Evolutionary conservation across 164 flowering plant species (phyloP).

Genomic region (Akebia trifoliata): DNA sequence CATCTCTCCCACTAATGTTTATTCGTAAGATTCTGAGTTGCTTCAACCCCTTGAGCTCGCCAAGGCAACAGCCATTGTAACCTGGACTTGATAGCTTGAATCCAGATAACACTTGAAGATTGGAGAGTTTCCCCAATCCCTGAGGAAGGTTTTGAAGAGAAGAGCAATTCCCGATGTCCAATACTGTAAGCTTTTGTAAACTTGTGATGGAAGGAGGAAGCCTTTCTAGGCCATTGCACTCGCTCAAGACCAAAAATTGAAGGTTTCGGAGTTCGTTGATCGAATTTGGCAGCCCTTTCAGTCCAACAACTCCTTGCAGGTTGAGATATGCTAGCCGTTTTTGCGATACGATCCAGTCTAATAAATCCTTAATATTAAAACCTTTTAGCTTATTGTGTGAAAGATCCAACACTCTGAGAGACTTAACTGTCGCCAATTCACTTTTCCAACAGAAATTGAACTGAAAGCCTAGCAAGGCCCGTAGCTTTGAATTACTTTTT

Average conservation of each 20-base stretch:
- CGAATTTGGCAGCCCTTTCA: slow-evolving; percentile 6
- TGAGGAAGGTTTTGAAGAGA: slow-evolving; percentile 4
- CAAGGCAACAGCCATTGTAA: not conserved
- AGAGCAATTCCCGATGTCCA: slow-evolving; percentile 5
- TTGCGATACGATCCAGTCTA: slow-evolving; percentile 13
- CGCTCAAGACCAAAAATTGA: slow-evolving; percentile 7
- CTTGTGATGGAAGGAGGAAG: slow-evolving; percentile 3
- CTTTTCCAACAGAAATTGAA: slow-evolving; percentile 9
- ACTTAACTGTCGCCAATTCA: slow-evolving; percentile 21
- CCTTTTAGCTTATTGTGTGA: slow-evolving; percentile 2
- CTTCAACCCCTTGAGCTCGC: slow-evolving; percentile 4
- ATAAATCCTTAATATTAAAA: slow-evolving; percentile 4
- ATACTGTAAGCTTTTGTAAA: slow-evolving; percentile 1
- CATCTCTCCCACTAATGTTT: not conserved
- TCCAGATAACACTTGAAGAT: slow-evolving; percentile 17
- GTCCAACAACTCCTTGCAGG: slow-evolving; percentile 2
- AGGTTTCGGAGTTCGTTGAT: slow-evolving; percentile 10
- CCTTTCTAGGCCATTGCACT: slow-evolving; percentile 9
- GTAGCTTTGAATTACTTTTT: slow-evolving; percentile 11
- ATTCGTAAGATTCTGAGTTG: slow-evolving; percentile 9
- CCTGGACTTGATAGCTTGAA: slow-evolving; percentile 4
- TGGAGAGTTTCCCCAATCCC: slow-evolving; percentile 9
- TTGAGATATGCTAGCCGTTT: slow-evolving; percentile 15
- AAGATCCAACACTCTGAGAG: no score
- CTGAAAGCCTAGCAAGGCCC: slow-evolving; percentile 13